Evolutionary conservation across 2,329 filamentous ascomycete species (phyloP), one percentile per base, ranked within the genome.

Genomic region (Penicillium palitans): DNA sequence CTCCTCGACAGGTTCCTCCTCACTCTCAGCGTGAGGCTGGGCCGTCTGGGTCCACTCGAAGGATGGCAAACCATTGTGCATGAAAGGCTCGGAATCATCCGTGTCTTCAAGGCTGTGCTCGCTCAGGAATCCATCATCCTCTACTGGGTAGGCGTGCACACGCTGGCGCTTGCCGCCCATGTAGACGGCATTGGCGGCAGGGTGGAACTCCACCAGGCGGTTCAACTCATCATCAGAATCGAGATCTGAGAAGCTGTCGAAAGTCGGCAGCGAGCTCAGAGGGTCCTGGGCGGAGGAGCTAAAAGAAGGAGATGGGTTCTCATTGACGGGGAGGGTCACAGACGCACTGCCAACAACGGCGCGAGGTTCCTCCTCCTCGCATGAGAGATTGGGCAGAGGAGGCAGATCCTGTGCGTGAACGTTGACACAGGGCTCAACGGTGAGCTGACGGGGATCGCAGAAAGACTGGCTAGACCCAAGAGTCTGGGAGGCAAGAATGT

Each of bases 201-300:
- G 74, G 61, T 84, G 81, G 65, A 92, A 88, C 70, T 90, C 86
- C 63, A 91, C 87, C 9, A 96, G 83, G 55, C 84, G 84, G 73
- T 86, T 88, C 68, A 96, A 91, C 72, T 95, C 91, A 83, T 96
- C 91, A 69, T 96, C 93, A 0, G 90, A 92, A 74, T 96, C 93
- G 57, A 96, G 83, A 69, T 96, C 92, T 25, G 93, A 95, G 66
- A 96, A 86, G 65, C 91, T 90, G 74, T 96, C 90, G 67, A 96
- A 96, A 9, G 83, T 81, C 27, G 90, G 88, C 31, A 95, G 82
- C 25, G 84, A 84, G 78, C 83, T 76, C 62, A 82, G 79, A 57
- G 78, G 75, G 65, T 83, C 79, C 66, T 81, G 76, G 56, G 70
- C 72, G 42, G 76, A 73, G 66, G 66, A 78, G 71, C 68, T 76